Percentiles rank a stretch among this genome's conserved stretches.
Evolutionary conservation across 1,284 basidiomycete genomes (phyloP).

Genomic region (Boletus semigastroideus): DNA sequence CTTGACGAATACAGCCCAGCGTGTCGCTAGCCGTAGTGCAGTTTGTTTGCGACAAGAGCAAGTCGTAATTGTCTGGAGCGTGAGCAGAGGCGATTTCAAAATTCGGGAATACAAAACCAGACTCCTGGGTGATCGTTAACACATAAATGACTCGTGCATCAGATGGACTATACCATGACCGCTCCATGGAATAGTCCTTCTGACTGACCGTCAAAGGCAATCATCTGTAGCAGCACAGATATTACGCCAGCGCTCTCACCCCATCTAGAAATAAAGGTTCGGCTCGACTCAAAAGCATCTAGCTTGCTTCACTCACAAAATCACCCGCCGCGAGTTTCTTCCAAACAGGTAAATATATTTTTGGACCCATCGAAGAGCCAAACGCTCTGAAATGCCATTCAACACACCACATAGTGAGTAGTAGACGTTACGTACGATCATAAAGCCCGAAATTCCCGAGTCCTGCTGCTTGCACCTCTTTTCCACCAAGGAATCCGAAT

Average conservation of each 20-base stretch:
- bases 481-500: slow-evolving; percentile 20
- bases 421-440: neutral
- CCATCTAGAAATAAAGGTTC: slow-evolving; percentile 37
- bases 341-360: no score
- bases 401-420: no score
- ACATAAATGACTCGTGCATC: neutral
- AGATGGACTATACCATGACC: slow-evolving; percentile 38
- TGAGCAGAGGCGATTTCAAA: slow-evolving; percentile 44
- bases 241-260: slow-evolving; percentile 59
- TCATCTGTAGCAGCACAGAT: slow-evolving; percentile 51
- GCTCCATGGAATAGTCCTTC: slow-evolving; percentile 49
- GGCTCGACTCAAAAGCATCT: no score
- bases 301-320: no score
- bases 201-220: slow-evolving; percentile 47
- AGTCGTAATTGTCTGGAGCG: slow-evolving; percentile 13
- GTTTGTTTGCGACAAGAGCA: slow-evolving; percentile 30
- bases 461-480: neutral
- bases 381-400: no score
- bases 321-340: no score
- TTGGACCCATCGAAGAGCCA: no score
- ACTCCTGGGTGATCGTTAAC: no score
- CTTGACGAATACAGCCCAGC: no score
- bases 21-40: no score
- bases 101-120: no score
- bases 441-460: neutral